A percentile compares a stretch with the other conserved stretches of the same genome.
phyloP scores from a whole-genome alignment of 148 eudicot genomes.

The Fallopia convolvulus region DNA sequence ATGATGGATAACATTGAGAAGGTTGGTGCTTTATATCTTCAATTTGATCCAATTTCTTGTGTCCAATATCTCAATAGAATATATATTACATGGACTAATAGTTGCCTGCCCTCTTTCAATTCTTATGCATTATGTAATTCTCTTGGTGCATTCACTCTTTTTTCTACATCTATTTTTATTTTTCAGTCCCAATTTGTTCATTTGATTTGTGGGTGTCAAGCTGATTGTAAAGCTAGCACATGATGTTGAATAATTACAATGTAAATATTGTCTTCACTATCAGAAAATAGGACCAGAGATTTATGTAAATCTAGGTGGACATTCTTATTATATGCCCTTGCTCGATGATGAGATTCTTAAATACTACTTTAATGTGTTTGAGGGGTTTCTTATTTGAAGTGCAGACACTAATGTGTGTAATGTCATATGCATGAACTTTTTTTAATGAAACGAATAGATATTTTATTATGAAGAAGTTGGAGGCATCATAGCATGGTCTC shows the following conservation, averaged over 20 bases:
- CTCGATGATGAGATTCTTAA: background rate
- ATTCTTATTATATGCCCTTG: background rate
- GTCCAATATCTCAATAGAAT: background rate
- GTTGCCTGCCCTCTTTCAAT: background rate
- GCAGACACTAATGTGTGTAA: background rate
- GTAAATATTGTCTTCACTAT: background rate
- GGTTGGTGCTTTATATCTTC: slow-evolving; percentile 35
- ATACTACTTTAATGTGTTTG: background rate
- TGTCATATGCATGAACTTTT: background rate
- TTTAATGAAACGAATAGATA: no score
- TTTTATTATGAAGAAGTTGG: background rate
- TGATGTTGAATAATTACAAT: background rate
- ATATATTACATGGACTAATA: background rate
- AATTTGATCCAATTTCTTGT: background rate
- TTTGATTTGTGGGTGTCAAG: background rate
- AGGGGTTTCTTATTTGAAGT: background rate
- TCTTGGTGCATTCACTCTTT: background rate
- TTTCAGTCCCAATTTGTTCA: background rate
- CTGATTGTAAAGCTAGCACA: background rate
- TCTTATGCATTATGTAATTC: background rate
- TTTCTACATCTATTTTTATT: background rate
- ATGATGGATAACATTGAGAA: slow-evolving; percentile 99
- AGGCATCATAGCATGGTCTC: background rate
- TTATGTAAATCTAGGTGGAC: background rate
- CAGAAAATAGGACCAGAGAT: background rate